Conservation (phyloP, 495 filamentous ascomycete genomes). For the Cercophora sp. region DNA sequence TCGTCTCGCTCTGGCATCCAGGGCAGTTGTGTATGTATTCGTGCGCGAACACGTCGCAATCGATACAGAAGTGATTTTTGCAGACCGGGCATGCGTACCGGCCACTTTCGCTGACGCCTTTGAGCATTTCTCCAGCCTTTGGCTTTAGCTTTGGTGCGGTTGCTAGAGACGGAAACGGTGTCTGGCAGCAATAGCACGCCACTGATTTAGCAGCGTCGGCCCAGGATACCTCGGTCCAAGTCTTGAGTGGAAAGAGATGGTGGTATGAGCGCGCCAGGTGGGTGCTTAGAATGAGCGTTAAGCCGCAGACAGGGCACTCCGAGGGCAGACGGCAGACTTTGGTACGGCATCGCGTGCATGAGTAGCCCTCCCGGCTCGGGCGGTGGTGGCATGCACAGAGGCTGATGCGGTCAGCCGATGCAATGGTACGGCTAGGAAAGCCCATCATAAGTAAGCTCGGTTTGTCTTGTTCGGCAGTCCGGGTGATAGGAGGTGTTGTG, state of each 20-base stretch:
- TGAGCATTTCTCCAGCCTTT: constrained; percentile 21
- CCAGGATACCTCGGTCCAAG: constrained; percentile 92
- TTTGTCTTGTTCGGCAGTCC: constrained; percentile 60
- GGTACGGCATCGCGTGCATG: constrained; percentile 80
- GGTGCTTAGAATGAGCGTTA: constrained; percentile 94
- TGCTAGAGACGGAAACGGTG: constrained; percentile 44
- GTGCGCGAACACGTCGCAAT: constrained; percentile 93
- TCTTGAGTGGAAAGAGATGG: constrained; percentile 86
- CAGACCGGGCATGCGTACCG: constrained; percentile 86
- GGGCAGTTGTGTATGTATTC: constrained; percentile 94
- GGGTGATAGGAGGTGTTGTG: constrained; percentile 82
- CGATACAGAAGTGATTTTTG: constrained; percentile 88
- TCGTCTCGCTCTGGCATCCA: constrained; percentile 71
- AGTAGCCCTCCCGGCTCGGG: constrained; percentile 81
- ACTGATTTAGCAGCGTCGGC: constrained; percentile 51
- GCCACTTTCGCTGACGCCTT: constrained; percentile 77
- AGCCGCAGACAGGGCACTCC: constrained; percentile 83
- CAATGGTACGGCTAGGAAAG: constrained; percentile 89
- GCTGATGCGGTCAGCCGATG: constrained; percentile 56
- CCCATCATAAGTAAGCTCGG: constrained; percentile 94
- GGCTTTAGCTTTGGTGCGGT: constrained; percentile 13
- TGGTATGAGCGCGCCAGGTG: constrained; percentile 94
- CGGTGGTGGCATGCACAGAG: constrained; percentile 90
- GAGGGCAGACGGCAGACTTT: constrained; percentile 92
- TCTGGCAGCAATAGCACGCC: constrained; percentile 53